Evolutionary conservation across 495 filamentous ascomycete species (phyloP), one percentile per base, ranked within the genome.

Genomic region (Lepidopterella palustris): DNA sequence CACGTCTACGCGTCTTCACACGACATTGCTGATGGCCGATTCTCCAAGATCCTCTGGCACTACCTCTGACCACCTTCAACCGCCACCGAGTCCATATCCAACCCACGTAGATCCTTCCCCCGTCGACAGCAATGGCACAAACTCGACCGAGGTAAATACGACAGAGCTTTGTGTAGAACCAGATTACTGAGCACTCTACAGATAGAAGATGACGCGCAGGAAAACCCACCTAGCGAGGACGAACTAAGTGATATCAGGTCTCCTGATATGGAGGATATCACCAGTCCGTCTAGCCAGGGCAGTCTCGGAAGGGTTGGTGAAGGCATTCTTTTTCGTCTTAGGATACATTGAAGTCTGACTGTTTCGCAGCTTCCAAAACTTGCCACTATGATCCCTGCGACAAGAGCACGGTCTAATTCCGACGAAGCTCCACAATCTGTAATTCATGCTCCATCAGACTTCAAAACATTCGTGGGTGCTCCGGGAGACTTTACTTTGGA

Each of bases 401-500:
- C 39, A 24, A 78, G 78, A 65, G 73, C 76, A 57, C 77, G 79
- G 23, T 75, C 79, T 35, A 82, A 84, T 60, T 86, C 92, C 57
- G 89, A 92, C 55, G 81, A 84, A 60, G 74, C 77, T 53, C 82
- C 88, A 23, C 78, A 86, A 58, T 95, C 90, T 2, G 90, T 93
- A 50, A 95, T 96, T 65, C 90, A 95, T 75, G 89, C 87, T 21
- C 90, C 90, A 3, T 74, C 86, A 63, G 87, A 85, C 39, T 95
- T 91, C 73, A 79, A 81, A 51, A 79, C 80, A 55, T 92, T 92
- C 80, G 88, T 92, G 67, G 75, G 85, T 74, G 56, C 31, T 45
- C 27, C 26, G 5, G 40, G 42, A 54, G 73, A 77, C 20, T 66
- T 63, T 53, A 32, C 59, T 31, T 47, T 23, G 5, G 11, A 13